phyloP scores from a whole-genome alignment of 1,284 basidiomycete genomes.

The Porodaedalea pini region DNA sequence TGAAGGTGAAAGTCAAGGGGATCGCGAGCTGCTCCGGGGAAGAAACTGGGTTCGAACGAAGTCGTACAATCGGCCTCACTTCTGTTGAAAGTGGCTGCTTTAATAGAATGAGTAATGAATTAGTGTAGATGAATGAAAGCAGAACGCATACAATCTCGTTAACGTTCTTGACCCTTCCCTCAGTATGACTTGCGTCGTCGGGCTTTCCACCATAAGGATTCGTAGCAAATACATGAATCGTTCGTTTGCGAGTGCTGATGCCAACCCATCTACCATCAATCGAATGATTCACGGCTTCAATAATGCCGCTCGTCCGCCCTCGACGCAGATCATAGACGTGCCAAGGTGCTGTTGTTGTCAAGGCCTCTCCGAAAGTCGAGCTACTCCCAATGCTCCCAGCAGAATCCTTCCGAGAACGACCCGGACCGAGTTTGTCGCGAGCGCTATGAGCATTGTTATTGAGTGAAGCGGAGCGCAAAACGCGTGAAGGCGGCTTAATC shows the following conservation, averaged over 20 bases:
- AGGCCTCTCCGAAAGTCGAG: slow-evolving; percentile 22
- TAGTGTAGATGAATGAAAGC: slow-evolving; percentile 2
- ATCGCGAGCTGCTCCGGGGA: slow-evolving; percentile 33
- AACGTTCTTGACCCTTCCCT: slow-evolving; percentile 54
- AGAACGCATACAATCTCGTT: slow-evolving; percentile 43
- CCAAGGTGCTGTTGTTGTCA: slow-evolving; percentile 36
- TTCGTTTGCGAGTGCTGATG: slow-evolving; percentile 60
- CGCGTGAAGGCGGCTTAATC: slow-evolving; percentile 36
- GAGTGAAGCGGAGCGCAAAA: slow-evolving; percentile 10
- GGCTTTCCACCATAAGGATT: slow-evolving; percentile 74
- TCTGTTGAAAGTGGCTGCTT: slow-evolving; percentile 53
- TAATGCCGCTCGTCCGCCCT: slow-evolving; percentile 65
- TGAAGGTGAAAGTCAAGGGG: slow-evolving; percentile 55
- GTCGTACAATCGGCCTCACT: slow-evolving; percentile 53
- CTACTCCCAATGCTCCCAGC: slow-evolving; percentile 6
- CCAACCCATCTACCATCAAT: slow-evolving; percentile 69
- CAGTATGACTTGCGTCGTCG: slow-evolving; percentile 61
- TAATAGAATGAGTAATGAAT: neutral
- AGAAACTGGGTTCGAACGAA: slow-evolving; percentile 41
- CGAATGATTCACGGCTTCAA: slow-evolving; percentile 58
- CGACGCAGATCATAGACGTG: slow-evolving; percentile 69
- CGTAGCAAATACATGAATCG: slow-evolving; percentile 70
- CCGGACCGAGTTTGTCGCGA: slow-evolving; percentile 12
- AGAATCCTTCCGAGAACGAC: slow-evolving; percentile 11
- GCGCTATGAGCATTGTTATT: slow-evolving; percentile 12